Conservation (phyloP, 768 basidiomycete genomes). For the Phlegmacium glaucopus region DNA sequence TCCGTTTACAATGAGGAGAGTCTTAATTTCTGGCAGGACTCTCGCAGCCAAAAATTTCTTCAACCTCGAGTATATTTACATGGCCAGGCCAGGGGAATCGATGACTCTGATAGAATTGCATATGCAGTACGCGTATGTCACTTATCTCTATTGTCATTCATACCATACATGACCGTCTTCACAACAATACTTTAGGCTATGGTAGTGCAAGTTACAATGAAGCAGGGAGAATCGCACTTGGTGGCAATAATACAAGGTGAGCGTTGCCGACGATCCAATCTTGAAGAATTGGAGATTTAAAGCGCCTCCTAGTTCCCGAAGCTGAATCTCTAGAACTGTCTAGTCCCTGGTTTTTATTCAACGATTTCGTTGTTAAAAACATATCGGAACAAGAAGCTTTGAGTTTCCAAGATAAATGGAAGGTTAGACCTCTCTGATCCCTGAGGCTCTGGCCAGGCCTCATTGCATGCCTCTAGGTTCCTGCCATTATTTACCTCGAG, state of each 20-base stretch:
- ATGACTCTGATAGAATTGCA: constrained; percentile 50
- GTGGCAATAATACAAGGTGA: constrained; percentile 84
- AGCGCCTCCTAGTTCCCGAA: constrained; percentile 56
- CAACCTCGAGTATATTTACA: constrained; percentile 50
- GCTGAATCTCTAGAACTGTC: constrained; percentile 41
- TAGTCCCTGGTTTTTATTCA: constrained; percentile 91
- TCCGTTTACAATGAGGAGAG: constrained; percentile 75
- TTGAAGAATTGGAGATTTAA: not conserved
- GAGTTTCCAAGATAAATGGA: constrained; percentile 88
- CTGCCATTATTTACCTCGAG: constrained; percentile 89
- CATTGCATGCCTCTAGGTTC: constrained; percentile 49
- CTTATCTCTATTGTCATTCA: not conserved
- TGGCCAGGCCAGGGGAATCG: constrained; percentile 56
- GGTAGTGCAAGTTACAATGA: constrained; percentile 74
- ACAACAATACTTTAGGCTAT: constrained; percentile 53
- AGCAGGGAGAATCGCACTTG: constrained; percentile 74
- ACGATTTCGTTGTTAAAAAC: constrained; percentile 89
- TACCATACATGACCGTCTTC: not conserved
- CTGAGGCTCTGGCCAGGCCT: not conserved
- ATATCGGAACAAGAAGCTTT: constrained; percentile 85
- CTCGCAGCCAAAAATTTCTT: constrained; percentile 55
- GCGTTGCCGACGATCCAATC: constrained; percentile 10
- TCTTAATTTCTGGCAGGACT: constrained; percentile 73
- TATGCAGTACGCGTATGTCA: constrained; percentile 73
- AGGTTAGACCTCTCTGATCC: constrained; percentile 45